phyloP scores from a whole-genome alignment of 495 filamentous ascomycete genomes.

The Tuber melanosporum region DNA sequence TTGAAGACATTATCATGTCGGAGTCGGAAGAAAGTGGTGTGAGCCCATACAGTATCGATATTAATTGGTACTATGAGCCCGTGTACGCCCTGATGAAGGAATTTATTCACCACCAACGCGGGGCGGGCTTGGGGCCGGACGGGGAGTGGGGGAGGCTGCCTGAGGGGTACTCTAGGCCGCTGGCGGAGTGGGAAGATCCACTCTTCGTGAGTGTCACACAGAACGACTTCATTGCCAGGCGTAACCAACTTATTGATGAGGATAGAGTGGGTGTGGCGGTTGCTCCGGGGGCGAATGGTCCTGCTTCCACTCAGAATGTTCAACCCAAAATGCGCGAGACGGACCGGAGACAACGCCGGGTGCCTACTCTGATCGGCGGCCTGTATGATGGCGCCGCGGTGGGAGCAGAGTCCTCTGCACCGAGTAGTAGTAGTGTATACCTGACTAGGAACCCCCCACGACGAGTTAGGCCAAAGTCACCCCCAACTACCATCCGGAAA shows the following conservation, averaged over 20 bases:
- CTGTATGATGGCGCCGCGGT: too few species aligned
- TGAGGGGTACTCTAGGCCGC: not conserved
- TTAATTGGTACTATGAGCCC: not conserved
- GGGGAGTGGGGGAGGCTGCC: not conserved
- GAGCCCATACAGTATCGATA: too few species aligned
- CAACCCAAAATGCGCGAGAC: too few species aligned
- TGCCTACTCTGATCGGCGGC: too few species aligned
- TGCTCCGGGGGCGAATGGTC: not conserved
- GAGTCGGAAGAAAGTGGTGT: accelerated
- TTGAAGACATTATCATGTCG: accelerated
- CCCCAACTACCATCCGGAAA: too few species aligned
- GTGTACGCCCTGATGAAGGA: not conserved
- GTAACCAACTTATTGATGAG: not conserved
- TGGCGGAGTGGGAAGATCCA: not conserved
- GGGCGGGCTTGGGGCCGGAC: not conserved
- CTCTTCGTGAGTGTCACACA: not conserved
- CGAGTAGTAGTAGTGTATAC: too few species aligned
- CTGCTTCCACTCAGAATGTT: too few species aligned
- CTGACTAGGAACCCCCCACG: too few species aligned
- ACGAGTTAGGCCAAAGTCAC: too few species aligned
- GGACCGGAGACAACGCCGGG: too few species aligned
- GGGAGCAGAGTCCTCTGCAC: too few species aligned
- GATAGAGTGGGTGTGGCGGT: not conserved
- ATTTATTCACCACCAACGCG: not conserved
- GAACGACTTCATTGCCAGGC: not conserved